These are phyloP conservation scores for Tetracladium marchalianum DNA, from an alignment of 495 filamentous ascomycete species.

Conservation along the genomic window DNA sequence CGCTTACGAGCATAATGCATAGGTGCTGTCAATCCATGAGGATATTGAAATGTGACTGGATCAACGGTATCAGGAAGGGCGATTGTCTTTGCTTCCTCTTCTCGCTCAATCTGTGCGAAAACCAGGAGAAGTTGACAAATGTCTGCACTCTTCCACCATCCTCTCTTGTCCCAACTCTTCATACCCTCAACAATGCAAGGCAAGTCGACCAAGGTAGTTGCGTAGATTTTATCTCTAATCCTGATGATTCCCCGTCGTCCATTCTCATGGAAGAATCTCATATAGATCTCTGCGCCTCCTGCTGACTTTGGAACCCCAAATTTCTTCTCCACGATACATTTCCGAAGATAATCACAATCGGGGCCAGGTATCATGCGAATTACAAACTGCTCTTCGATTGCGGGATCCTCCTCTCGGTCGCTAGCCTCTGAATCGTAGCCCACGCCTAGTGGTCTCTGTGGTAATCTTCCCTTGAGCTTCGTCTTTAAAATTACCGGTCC, in stretches of 20 bases:
- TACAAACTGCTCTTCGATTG: constrained; percentile 80
- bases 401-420: constrained; percentile 76
- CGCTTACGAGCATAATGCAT: constrained; percentile 79
- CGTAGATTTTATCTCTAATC: constrained; percentile 62
- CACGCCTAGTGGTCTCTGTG: constrained; percentile 58
- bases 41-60: constrained; percentile 60
- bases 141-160: constrained; percentile 89
- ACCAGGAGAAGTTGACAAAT: constrained; percentile 93
- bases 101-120: constrained; percentile 55
- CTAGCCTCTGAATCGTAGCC: constrained; percentile 97
- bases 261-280: constrained; percentile 71
- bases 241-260: constrained; percentile 63
- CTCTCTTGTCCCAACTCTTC: constrained; percentile 90
- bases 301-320: constrained; percentile 54
- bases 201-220: constrained; percentile 75
- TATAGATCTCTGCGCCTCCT: constrained; percentile 57
- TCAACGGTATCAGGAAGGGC: constrained; percentile 58
- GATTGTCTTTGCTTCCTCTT: constrained; percentile 61
- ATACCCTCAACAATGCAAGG: constrained; percentile 89
- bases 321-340: constrained; percentile 58
- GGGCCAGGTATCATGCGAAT: constrained; percentile 78
- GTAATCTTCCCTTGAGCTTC: constrained; percentile 49
- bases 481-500: constrained; percentile 31
- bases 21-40: constrained; percentile 87
- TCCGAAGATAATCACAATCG: constrained; percentile 72